Base-by-base conservation (phyloP, 164 flowering plant genomes). In the Chloranthus sessilifolius region DNA sequence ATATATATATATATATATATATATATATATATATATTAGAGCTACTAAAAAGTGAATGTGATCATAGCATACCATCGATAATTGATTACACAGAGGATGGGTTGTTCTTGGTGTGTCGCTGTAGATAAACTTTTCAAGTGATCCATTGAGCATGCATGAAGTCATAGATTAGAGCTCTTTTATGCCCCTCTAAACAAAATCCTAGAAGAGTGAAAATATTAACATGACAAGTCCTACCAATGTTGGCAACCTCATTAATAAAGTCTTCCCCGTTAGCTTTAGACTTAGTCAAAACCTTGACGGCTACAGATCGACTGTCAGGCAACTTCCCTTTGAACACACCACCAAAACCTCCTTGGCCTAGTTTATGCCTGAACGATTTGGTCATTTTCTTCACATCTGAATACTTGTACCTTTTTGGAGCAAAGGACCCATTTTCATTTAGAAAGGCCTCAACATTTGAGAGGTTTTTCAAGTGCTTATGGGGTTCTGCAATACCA, bases 321-420 rank as follows among this genome's bases (percentile, higher is more conserved):
- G 29, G 29, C 1, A 48, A 54, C 53, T 10, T 22, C 39, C 60
- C 60, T 29, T 27, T 28, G 54, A 38, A 57, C 16, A 57, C 54
- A 1, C 8, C 7, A 22, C 30, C 27, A 22, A 12, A 47, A 4
- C 60, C 60, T 38, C 60, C 53, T 22, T 36, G 16, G 16, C 60
- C 60, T 38, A 56, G 6, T 10, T 23, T 21, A 8, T 55, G 23
- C 12, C 50, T 44, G 33, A 55, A 55, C 9, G 33, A 31, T 1
- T 15, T 9, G 3, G 59, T 43, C 59, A 55, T 55, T 23, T 25
- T 31, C 31, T 43, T 33, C 15, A 55, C 15, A 23, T 43, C 59
- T 15, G 31, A 30, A 25, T 34, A 44, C 22, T 31, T 43, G 43
- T 43, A 55, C 2, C 20, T 12, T 19, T n/a, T 33, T 8, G 27